Evolutionary conservation across 176 grass and related monocot species (phyloP), one percentile per base, ranked within the genome.

Genomic region (Triticum urartu): DNA sequence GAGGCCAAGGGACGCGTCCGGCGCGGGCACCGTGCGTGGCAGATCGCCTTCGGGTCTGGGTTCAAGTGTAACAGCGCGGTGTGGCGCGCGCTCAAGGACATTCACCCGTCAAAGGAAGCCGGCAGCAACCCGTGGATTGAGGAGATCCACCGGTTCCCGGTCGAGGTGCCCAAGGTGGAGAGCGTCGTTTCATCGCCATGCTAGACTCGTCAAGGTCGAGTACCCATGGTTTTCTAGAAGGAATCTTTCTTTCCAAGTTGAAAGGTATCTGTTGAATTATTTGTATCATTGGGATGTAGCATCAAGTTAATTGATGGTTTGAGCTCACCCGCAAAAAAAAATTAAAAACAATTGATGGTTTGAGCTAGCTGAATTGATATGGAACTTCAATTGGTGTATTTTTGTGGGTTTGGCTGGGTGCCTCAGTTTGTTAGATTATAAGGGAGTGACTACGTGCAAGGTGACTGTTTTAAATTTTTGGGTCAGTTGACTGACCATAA

Each of bases 51-150:
- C 32, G 92, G 92, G 0, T 92, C 90, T 0, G 92, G 92, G n/a
- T 90, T 94, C 61, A 94, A 95, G 87, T 97, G 97, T 65, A 98
- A 98, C 52, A 95, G 90, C 52, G 97, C 97, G 0, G 97, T 98
- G 33, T 98, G 97, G 97, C 54, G 32, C 3, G 92, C 97, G 20
- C 72, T 98, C 39, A 17, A 78, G 7, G 91, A 33, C 22, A 64
- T 98, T 9, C 75, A 92, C 24, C 93, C 95, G 0, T 59, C 30
- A 0, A 42, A 88, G 64, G 92, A 94, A 85, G 83, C 72, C 9
- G 63, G 11, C 4, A 70, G 48, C 1, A 98, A 92, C 79, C 93
- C 93, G 0, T 98, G 95, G 95, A 39, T 78, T 36, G 89, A 87
- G 6, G 88, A 87, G 78, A 89, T 98, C 67, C 40, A 98, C 7